phyloP scores from a whole-genome alignment of 1,284 basidiomycete species.

The Fistulinella cinereoalba region DNA sequence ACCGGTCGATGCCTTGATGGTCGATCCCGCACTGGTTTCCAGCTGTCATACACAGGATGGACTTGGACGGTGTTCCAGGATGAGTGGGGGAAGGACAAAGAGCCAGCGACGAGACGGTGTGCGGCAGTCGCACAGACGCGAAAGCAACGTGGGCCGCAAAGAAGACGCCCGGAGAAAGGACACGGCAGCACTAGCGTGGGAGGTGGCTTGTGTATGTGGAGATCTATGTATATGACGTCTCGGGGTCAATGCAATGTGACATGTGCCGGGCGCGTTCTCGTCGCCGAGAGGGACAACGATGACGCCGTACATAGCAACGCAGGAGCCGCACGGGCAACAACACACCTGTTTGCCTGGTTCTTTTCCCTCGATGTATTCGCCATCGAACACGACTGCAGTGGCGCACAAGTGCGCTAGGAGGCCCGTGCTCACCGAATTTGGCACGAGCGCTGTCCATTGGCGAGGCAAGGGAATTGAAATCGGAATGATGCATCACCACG shows the following conservation, averaged over 20 bases:
- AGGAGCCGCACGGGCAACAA: background rate
- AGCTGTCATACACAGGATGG: background rate
- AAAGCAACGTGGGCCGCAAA: slow-evolving; percentile 24
- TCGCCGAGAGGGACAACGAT: background rate
- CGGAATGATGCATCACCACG: slow-evolving; percentile 5
- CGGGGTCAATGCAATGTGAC: slow-evolving; percentile 25
- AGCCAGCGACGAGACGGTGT: background rate
- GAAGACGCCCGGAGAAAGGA: slow-evolving; percentile 8
- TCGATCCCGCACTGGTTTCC: slow-evolving; percentile 19
- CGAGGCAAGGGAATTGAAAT: slow-evolving; percentile 15
- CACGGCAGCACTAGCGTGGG: slow-evolving; percentile 16
- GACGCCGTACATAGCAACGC: slow-evolving; percentile 4
- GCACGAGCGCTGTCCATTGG: slow-evolving; percentile 2
- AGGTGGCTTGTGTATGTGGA: slow-evolving; percentile 11
- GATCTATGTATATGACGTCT: slow-evolving; percentile 16
- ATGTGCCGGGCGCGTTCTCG: slow-evolving; percentile 2
- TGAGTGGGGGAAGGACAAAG: background rate
- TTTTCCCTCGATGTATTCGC: background rate
- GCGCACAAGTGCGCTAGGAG: slow-evolving; percentile 8
- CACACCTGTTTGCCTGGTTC: background rate
- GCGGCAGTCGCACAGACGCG: slow-evolving; percentile 13
- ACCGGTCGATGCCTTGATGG: slow-evolving; percentile 27
- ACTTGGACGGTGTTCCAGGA: background rate
- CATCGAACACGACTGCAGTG: slow-evolving; percentile 4
- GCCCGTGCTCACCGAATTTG: slow-evolving; percentile 17